A percentile compares a stretch with the other conserved stretches of the same genome.
Evolutionary conservation across 257 asterid genomes (phyloP).

Genomic region (Nemophila menziesii): DNA sequence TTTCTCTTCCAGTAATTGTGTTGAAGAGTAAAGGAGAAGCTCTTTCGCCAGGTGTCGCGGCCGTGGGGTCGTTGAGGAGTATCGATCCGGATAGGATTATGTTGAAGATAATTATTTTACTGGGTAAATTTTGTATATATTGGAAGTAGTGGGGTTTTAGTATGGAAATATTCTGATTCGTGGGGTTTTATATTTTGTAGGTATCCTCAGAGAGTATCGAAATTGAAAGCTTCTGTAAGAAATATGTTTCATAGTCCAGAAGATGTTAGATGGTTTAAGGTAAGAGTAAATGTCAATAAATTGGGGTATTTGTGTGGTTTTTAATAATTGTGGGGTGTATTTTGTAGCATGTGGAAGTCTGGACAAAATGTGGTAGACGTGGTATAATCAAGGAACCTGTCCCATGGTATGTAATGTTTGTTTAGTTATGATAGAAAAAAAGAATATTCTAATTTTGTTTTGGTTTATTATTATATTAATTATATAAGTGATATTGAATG

Average conservation of each 20-base stretch:
- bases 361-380: slow-evolving; percentile 88
- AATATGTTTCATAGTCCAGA: slow-evolving; percentile 94
- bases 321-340: background rate
- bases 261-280: slow-evolving; percentile 99
- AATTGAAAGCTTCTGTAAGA: slow-evolving; percentile 78
- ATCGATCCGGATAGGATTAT: slow-evolving; percentile 74
- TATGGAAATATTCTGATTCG: no score
- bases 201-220: slow-evolving; percentile 94
- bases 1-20: slow-evolving; percentile 67
- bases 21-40: slow-evolving; percentile 51
- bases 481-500: no score
- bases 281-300: slow-evolving; percentile 9
- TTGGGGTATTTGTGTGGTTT: slow-evolving; percentile 4
- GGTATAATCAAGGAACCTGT: slow-evolving; percentile 96
- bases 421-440: no score
- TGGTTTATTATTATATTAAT: no score
- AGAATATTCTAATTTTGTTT: no score
- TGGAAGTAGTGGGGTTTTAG: no score
- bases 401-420: slow-evolving; percentile 76
- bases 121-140: slow-evolving; percentile 72
- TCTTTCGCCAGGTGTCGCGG: slow-evolving; percentile 56
- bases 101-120: slow-evolving; percentile 85
- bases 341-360: slow-evolving; percentile 79
- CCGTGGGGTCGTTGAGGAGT: slow-evolving; percentile 71
- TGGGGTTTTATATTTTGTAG: slow-evolving; percentile 59